These are phyloP conservation scores for Lavandula angustifolia DNA, from an alignment of 257 asterid species.

Conservation along the genomic window DNA sequence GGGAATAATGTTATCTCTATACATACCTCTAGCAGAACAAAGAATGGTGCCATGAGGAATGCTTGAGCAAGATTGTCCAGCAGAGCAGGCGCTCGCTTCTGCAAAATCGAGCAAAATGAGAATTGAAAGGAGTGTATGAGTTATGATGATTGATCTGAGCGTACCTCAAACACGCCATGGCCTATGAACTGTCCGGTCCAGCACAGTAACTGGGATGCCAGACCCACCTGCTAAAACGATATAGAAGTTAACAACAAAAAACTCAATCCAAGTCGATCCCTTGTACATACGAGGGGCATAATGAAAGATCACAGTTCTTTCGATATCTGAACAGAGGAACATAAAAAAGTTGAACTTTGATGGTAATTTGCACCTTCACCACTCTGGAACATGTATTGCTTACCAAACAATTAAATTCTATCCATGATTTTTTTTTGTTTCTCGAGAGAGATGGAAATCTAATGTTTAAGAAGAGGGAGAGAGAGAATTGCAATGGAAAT, in stretches of 20 bases:
- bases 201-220: conserved; percentile 83
- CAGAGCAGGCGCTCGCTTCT: conserved; percentile 99
- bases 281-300: neutral
- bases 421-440: too few species aligned
- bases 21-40: conserved; percentile 84
- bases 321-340: neutral
- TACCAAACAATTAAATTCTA: too few species aligned
- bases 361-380: neutral
- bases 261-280: neutral
- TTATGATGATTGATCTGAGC: neutral
- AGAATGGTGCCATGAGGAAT: conserved; percentile 93
- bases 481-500: neutral
- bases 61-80: conserved; percentile 93
- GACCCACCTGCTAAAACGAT: conserved; percentile 59
- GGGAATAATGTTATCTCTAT: neutral
- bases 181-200: conserved; percentile 95
- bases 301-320: neutral
- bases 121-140: neutral
- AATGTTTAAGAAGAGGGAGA: neutral
- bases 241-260: conserved; percentile 22
- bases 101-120: conserved; percentile 27
- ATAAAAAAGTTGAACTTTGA: neutral
- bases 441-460: neutral
- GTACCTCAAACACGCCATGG: conserved; percentile 93
- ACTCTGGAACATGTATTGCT: too few species aligned